Conservation (phyloP, 2,329 filamentous ascomycete species). For the Arthrinium puccinioides region DNA sequence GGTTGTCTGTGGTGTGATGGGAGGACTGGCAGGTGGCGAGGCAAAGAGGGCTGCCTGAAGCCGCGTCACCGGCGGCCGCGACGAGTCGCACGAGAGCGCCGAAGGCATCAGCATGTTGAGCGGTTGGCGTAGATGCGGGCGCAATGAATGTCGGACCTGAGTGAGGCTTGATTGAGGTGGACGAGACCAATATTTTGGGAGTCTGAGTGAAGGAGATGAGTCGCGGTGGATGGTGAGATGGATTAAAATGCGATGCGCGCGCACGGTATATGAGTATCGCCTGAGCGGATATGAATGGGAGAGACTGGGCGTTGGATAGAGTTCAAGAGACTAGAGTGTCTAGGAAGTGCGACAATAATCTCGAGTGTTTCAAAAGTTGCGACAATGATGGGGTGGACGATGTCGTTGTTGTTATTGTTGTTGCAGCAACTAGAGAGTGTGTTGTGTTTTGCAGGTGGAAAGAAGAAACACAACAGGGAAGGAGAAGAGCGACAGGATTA, state of each 20-base stretch:
- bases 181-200: too few species aligned
- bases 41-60: conserved; percentile 44
- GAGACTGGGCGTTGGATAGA: not conserved
- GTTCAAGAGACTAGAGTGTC: not conserved
- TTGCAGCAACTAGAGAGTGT: not conserved
- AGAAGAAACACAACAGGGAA: conserved; percentile 5
- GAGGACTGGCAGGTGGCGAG: conserved; percentile 53
- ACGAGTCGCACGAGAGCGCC: conserved; percentile 49
- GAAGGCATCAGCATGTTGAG: conserved; percentile 52
- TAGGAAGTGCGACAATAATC: not conserved
- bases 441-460: conserved; percentile 4
- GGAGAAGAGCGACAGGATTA: conserved; percentile 6
- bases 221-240: too few species aligned
- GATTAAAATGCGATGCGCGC: conserved; percentile 1
- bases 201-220: too few species aligned
- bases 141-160: not conserved
- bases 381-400: not conserved
- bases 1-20: conserved; percentile 36
- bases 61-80: conserved; percentile 36
- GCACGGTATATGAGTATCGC: conserved; percentile 1
- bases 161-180: conserved; percentile 1
- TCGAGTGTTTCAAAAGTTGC: not conserved
- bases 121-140: too few species aligned
- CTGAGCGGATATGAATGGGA: conserved; percentile 1
- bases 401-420: not conserved